These are phyloP conservation scores for Quercus phellos DNA, from an alignment of 331 rosid genomes.

Conservation along the genomic window DNA sequence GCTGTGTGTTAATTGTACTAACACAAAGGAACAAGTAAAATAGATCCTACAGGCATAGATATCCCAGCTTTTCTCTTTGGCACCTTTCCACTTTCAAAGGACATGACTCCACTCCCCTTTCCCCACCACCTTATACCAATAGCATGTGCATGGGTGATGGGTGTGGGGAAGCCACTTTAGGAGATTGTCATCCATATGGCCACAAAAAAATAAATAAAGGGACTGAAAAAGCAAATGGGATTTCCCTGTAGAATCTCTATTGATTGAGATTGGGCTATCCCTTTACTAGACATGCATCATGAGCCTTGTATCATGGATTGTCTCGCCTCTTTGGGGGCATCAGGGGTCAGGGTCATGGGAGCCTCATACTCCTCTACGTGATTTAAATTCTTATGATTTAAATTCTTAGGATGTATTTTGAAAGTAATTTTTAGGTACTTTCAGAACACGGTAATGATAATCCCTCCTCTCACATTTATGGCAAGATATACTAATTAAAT, in stretches of 20 bases:
- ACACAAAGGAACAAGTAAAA: background rate
- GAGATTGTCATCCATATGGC: conserved; percentile 47
- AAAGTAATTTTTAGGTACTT: no score
- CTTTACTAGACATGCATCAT: conserved; percentile 81
- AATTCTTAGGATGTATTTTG: no score
- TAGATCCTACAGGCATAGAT: background rate
- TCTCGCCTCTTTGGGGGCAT: conserved; percentile 50
- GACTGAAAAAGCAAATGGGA: conserved; percentile 37
- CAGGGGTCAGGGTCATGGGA: background rate
- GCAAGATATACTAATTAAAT: rapidly evolving
- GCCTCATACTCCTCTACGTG: no score
- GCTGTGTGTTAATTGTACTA: background rate
- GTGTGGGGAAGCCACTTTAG: conserved; percentile 47
- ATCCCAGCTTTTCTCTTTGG: background rate
- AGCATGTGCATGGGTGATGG: conserved; percentile 89
- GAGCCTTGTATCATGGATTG: conserved; percentile 61
- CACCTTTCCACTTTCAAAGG: conserved; percentile 25
- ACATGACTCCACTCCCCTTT: conserved; percentile 58
- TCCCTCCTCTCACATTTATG: rapidly evolving
- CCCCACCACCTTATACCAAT: conserved; percentile 34
- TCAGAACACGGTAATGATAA: rapidly evolving
- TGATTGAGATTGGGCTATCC: conserved; percentile 57
- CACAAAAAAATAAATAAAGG: conserved; percentile 30
- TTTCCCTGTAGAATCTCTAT: conserved; percentile 52
- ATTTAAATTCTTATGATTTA: no score